Evolutionary conservation across 1,284 basidiomycete genomes (phyloP), one percentile per base, ranked within the genome.

Genomic region (Salmacisia buchloeana): DNA sequence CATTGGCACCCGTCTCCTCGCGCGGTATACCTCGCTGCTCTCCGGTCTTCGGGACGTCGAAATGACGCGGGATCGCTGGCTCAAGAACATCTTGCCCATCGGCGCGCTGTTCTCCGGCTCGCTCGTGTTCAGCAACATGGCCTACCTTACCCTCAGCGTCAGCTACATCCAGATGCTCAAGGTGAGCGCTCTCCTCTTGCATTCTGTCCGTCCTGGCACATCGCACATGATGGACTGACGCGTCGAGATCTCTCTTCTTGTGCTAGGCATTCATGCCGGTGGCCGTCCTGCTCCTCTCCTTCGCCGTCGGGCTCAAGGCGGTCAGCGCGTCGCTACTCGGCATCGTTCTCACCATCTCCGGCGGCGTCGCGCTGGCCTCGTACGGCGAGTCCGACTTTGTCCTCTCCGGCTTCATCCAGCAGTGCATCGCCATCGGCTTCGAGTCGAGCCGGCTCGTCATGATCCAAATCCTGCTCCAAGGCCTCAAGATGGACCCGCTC

Each of bases 151-250:
- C 67, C 86, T 97, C 62, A 89, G 87, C 68, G 91, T 97, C 33
- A 87, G 90, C 1, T 97, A 94, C 82, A 96, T 97, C 71, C 94
- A 97, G 81, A 97, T 97, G 94, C 88, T 97, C 83, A 96, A 96
- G 86, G 90, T 89, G 63, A 63, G 77, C 70, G 21, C 38, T 56
- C 13, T 13, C 54, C n/a, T 10, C 18, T 10, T 21, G 31, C 15
- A 27, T n/a, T 39, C 36, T 6, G 41, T 9, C 23, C 13, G 33
- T 10, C 13, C 25, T 33, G 23, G 9, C 7, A 25, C 31, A 15
- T 33, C 45, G n/a, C 49, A 39, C 13, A 7, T 58, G 18, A n/a
- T 29, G 6, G 15, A 23, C 18, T 41, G 35, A 23, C 58, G 27
- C 34, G 12, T 41, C 58, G 21, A 25, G 12, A 15, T 10, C n/a